Base-by-base conservation (phyloP, 768 basidiomycete species). In the Psilocybe sp. region DNA sequence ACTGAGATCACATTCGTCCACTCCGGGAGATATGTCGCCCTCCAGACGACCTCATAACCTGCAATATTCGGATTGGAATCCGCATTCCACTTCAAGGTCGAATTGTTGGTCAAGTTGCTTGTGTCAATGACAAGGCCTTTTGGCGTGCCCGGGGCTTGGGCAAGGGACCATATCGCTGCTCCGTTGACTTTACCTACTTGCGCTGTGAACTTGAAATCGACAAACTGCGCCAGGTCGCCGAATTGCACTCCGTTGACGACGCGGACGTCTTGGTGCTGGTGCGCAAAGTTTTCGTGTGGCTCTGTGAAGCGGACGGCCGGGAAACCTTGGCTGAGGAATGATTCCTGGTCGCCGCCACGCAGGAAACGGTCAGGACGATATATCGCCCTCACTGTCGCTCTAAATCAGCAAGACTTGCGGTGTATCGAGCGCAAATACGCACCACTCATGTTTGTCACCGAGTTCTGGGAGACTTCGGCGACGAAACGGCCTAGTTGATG, bases 301-400 rank as follows among this genome's bases (percentile, higher is more conserved):
- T 81, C 80, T 0, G 77, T 80, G 67, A 80, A 81, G 20, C 79
- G 74, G 23, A 79, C 74, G 0, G 79, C 80, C 6, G 80, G 67
- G 65, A 74, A 79, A 10, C 79, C 79, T 51, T 66, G 65, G 33
- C 63, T 55, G 20, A 80, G 67, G 76, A 81, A 81, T 14, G 74
- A 72, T 35, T 68, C 56, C 53, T 81, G 79, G 57, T 82, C 79
- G 5, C 79, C 79, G 13, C 78, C 78, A n/a, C 80, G 75, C 23
- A 79, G 68, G 66, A 74, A 82, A 13, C 79, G 71, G 57, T 82
- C 79, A 12, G 73, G 71, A 12, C 79, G 71, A 60, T 75, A 80
- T 32, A 80, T 70, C 38, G 74, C 64, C 46, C 76, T 75, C 2
- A 81, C 78, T 82, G 50, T 8, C 46, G 36, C 15, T 23, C 20